Conservation (phyloP, 192 early-diverging fungal species). For the Chytriomyces sp. region DNA sequence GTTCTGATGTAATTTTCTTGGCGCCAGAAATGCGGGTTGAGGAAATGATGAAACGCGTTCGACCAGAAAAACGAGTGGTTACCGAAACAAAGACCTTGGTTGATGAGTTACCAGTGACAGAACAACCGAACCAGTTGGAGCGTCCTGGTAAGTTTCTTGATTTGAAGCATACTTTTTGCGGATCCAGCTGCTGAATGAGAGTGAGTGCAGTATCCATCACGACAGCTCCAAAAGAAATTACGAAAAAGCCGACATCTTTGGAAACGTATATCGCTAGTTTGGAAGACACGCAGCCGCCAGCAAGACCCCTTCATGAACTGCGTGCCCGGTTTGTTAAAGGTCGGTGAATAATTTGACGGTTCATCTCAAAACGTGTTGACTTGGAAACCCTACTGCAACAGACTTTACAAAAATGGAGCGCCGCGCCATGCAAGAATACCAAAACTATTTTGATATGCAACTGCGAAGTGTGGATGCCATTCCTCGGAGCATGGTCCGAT, state of each 20-base stretch:
- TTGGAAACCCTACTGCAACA: background rate
- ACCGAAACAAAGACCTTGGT: slow-evolving; percentile 2
- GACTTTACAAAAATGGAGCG: slow-evolving; percentile 11
- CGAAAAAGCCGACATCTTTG: background rate
- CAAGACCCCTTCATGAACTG: background rate
- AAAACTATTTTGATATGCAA: slow-evolving; percentile 24
- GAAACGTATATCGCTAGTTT: background rate
- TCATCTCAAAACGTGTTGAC: background rate
- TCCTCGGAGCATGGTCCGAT: background rate
- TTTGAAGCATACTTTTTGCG: background rate
- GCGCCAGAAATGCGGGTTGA: background rate
- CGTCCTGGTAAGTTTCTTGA: background rate
- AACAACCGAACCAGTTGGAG: background rate
- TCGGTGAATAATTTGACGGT: background rate
- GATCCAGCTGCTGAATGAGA: background rate
- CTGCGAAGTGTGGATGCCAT: slow-evolving; percentile 3
- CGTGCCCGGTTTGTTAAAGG: slow-evolving; percentile 6
- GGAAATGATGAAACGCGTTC: background rate
- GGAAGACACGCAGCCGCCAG: background rate
- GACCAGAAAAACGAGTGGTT: background rate
- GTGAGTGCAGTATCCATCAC: background rate
- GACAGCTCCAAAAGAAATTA: background rate
- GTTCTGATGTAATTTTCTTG: background rate
- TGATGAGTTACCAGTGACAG: background rate
- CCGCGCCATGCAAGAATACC: slow-evolving; percentile 18